These are phyloP conservation scores for Neurospora sublineolata DNA, from an alignment of 495 filamentous ascomycete genomes.

Conservation along the genomic window DNA sequence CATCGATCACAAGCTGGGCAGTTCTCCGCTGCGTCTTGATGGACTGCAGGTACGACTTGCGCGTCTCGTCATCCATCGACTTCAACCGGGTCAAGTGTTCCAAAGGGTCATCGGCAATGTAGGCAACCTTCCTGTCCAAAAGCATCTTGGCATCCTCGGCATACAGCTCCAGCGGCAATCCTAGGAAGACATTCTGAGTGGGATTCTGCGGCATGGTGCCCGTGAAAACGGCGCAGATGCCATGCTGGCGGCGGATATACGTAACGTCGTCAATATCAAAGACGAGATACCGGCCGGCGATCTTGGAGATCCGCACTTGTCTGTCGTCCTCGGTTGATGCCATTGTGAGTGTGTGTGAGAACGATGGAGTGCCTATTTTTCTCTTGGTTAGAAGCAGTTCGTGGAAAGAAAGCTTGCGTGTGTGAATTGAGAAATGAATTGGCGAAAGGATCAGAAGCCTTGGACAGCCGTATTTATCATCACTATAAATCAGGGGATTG, in stretches of 20 bases:
- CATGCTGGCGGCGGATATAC: constrained; percentile 65
- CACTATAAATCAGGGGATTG: constrained; percentile 32
- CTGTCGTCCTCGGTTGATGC: constrained; percentile 13
- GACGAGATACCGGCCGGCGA: constrained; percentile 73
- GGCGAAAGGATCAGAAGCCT: constrained; percentile 21
- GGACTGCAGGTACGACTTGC: constrained; percentile 32
- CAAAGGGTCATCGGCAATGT: constrained; percentile 63
- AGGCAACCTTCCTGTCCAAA: constrained; percentile 67
- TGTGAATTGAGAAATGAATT: constrained; percentile 1
- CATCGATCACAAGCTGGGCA: constrained; percentile 27
- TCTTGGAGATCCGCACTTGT: constrained; percentile 65
- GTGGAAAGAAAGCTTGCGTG: background rate
- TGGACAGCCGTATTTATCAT: constrained; percentile 24
- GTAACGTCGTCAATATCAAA: constrained; percentile 78
- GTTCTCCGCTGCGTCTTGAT: constrained; percentile 29
- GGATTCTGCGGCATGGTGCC: constrained; percentile 84
- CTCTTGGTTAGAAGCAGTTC: constrained; percentile 13
- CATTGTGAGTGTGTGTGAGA: constrained; percentile 11
- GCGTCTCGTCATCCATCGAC: constrained; percentile 43
- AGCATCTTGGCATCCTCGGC: constrained; percentile 80
- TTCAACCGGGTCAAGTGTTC: constrained; percentile 53
- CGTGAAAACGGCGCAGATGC: constrained; percentile 78
- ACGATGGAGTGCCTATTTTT: background rate
- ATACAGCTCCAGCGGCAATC: constrained; percentile 79
- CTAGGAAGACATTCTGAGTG: constrained; percentile 89